These are phyloP conservation scores for Tritrichomonas musculus DNA, from an alignment of 208 protist species.

Conservation along the genomic window DNA sequence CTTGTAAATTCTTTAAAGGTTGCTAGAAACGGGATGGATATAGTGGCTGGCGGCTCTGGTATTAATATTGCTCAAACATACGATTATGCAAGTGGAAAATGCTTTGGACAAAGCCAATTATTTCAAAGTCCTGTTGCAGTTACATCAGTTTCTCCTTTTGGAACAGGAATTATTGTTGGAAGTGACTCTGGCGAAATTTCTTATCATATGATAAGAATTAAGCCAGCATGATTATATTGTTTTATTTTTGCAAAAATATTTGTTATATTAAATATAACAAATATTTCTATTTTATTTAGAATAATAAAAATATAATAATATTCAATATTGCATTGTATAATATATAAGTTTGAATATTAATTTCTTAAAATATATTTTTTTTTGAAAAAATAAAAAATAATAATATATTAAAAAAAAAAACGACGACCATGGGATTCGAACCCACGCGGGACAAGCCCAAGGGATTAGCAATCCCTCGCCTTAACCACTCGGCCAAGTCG, in stretches of 20 bases:
- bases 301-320: too few relatives aligned
- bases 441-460: background rate
- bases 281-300: too few relatives aligned
- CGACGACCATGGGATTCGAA: constrained; percentile 3
- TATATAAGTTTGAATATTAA: too few relatives aligned
- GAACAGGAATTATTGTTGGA: background rate
- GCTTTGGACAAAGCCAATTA: background rate
- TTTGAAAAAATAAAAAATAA: too few relatives aligned
- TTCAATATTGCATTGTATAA: too few relatives aligned
- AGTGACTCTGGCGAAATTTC: background rate
- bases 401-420: background rate
- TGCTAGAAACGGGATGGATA: background rate
- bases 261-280: too few relatives aligned
- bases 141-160: background rate
- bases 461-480: constrained; percentile 1
- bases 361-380: too few relatives aligned
- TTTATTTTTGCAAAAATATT: too few relatives aligned
- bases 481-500: constrained; percentile 3
- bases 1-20: background rate
- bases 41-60: background rate
- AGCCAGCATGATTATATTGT: background rate
- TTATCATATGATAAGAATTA: background rate
- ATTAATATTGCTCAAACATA: background rate
- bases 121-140: background rate
- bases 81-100: background rate